These are phyloP conservation scores for Capsella bursapastoris DNA, from an alignment of 345 rosid genomes.

Conservation along the genomic window DNA sequence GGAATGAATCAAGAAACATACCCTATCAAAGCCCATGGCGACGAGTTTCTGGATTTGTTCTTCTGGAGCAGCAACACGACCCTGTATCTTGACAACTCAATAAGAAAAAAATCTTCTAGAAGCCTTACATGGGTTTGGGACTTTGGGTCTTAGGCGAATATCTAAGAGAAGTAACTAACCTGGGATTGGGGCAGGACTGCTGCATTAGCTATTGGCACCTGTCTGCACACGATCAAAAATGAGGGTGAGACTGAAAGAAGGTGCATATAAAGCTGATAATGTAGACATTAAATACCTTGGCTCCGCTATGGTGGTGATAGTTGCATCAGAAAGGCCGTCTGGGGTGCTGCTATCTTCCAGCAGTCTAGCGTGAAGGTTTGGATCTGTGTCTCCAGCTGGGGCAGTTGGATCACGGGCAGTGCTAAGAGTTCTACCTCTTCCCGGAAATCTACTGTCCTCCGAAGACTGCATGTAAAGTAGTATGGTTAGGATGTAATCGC, in stretches of 20 bases:
- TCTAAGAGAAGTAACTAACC: slow-evolving; percentile 45
- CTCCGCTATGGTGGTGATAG: slow-evolving; percentile 46
- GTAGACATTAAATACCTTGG: slow-evolving; percentile 50
- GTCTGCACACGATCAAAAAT: slow-evolving; percentile 28
- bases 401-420: slow-evolving; percentile 51
- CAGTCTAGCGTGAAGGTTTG: slow-evolving; percentile 80
- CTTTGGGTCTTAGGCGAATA: neutral
- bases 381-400: slow-evolving; percentile 58
- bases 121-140: neutral
- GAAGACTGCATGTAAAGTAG: slow-evolving; percentile 53
- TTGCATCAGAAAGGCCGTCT: slow-evolving; percentile 48
- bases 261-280: neutral
- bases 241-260: neutral
- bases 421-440: slow-evolving; percentile 77
- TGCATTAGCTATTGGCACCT: slow-evolving; percentile 39
- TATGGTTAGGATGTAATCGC: slow-evolving; percentile 22
- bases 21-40: slow-evolving; percentile 96
- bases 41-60: slow-evolving; percentile 81
- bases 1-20: slow-evolving; percentile 40
- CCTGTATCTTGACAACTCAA: slow-evolving; percentile 45
- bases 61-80: slow-evolving; percentile 55
- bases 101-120: neutral
- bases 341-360: slow-evolving; percentile 60
- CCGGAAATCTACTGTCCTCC: slow-evolving; percentile 79
- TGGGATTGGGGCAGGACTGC: slow-evolving; percentile 48